Evolutionary conservation across 108 stramenopile species (phyloP).

Genomic region (Licmophora abbreviata): DNA sequence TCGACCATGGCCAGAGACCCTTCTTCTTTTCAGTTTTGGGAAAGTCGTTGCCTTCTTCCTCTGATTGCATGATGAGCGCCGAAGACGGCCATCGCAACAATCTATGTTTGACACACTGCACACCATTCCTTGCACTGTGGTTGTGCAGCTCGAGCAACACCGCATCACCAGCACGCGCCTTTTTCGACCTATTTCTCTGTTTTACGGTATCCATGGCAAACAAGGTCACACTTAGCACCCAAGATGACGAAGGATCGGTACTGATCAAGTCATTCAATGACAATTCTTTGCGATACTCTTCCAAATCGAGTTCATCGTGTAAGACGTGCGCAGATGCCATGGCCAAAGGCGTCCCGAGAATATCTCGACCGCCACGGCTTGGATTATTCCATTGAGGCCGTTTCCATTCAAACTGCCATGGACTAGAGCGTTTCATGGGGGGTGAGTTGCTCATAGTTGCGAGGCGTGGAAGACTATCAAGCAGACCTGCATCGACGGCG

Average conservation of each 20-base stretch:
- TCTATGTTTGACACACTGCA: neutral
- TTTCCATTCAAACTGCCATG: constrained; percentile 10
- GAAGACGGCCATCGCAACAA: constrained; percentile 5
- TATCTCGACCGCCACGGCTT: neutral
- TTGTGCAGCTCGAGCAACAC: neutral
- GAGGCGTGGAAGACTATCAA: too few species aligned
- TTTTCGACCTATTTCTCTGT: neutral
- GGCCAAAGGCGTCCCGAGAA: neutral
- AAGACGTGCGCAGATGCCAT: neutral
- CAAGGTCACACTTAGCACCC: neutral
- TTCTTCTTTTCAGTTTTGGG: neutral
- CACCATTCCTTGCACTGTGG: neutral
- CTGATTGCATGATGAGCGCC: neutral
- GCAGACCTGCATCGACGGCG: too few species aligned
- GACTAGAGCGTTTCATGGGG: neutral
- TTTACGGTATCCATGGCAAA: neutral
- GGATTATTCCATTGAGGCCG: constrained; percentile 5
- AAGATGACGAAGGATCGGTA: neutral
- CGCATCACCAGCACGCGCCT: neutral
- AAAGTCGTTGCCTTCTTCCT: neutral
- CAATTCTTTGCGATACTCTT: neutral
- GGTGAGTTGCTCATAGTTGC: too few species aligned
- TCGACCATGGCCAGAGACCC: neutral
- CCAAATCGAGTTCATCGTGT: neutral
- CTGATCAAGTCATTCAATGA: neutral